Evolutionary conservation across 2,329 filamentous ascomycete genomes (phyloP), one percentile per base, ranked within the genome.

Genomic region (Diaporthe longicolla): DNA sequence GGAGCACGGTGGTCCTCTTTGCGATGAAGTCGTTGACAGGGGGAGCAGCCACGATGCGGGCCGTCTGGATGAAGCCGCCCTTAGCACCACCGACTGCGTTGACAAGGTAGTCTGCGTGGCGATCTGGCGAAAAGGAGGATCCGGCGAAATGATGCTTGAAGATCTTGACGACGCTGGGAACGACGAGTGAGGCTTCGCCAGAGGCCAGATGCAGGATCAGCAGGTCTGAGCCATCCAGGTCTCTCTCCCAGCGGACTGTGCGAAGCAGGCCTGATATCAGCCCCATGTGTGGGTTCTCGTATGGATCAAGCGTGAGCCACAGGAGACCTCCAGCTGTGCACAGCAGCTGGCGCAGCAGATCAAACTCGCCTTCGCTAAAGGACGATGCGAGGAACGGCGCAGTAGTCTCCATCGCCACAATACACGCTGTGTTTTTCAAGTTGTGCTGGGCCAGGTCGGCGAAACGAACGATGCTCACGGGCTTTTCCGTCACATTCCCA

Each of bases 221-320:
- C n/a, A 81, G 75, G 48, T 78, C 78, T 1, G 76, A 76, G n/a
- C 72, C 76, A 48, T 82, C 80, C 17, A 81, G 71, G 65, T 82
- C 81, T 37, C 81, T 77, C 76, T 83, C 82, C 76, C 79, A 81
- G 17, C 81, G 80, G 32, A 82, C 76, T 4, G 79, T 79, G 17
- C 82, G 78, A 40, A 82, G 77, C 21, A 84, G 69, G 13, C 82
- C 83, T n/a, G 79, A 73, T 40, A 81, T 77, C 45, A 82, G 77
- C 35, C 78, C 79, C 19, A 82, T 76, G 19, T 79, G 75, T 3
- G 82, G 82, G 7, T 79, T 73, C 19, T 77, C 58, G 40, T 77
- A 74, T 0, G 78, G 74, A 50, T 81, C 80, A 2, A 76, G 77
- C 3, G 82, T 83, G 29, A 84, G 73, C 83, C 83, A 84, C 10